Percentiles rank a stretch among this genome's conserved stretches.
Evolutionary conservation across 1,284 basidiomycete species (phyloP).

Genomic region (Cutaneotrichosporon arboriforme): DNA sequence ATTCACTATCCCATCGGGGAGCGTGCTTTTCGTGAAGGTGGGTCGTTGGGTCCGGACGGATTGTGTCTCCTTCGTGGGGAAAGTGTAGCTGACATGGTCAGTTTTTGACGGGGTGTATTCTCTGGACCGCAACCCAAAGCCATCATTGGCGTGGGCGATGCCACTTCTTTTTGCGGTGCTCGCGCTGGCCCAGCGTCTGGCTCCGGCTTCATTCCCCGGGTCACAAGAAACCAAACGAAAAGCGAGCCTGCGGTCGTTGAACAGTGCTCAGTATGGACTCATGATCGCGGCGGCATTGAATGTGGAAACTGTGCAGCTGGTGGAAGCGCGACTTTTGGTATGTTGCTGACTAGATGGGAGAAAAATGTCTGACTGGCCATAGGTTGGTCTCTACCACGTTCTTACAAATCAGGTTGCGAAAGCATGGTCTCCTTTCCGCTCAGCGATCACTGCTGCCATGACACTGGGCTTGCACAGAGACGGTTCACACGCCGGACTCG

Average conservation of each 20-base stretch:
- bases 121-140: too few relatives aligned
- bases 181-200: slow-evolving; percentile 76
- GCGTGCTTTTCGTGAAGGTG: slow-evolving; percentile 61
- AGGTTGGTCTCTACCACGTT: slow-evolving; percentile 84
- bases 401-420: slow-evolving; percentile 54
- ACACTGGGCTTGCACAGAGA: slow-evolving; percentile 87
- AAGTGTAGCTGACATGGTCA: too few relatives aligned
- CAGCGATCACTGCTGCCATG: slow-evolving; percentile 82
- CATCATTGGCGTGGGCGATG: slow-evolving; percentile 44
- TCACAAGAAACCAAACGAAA: slow-evolving; percentile 63
- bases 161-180: slow-evolving; percentile 85
- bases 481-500: slow-evolving; percentile 59
- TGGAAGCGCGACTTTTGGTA: slow-evolving; percentile 75
- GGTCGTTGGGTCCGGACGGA: too few relatives aligned
- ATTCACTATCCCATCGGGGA: slow-evolving; percentile 87
- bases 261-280: slow-evolving; percentile 52
- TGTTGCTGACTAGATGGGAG: slow-evolving; percentile 29
- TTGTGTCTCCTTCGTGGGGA: too few relatives aligned
- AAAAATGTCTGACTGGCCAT: slow-evolving; percentile 2
- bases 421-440: slow-evolving; percentile 88
- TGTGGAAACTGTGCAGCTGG: slow-evolving; percentile 80
- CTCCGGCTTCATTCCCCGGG: slow-evolving; percentile 72
- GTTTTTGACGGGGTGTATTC: too few relatives aligned
- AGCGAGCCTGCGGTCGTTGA: slow-evolving; percentile 76
- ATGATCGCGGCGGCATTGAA: slow-evolving; percentile 66